Conservation (phyloP, 805 yeast genomes). For the Candida anglica region DNA sequence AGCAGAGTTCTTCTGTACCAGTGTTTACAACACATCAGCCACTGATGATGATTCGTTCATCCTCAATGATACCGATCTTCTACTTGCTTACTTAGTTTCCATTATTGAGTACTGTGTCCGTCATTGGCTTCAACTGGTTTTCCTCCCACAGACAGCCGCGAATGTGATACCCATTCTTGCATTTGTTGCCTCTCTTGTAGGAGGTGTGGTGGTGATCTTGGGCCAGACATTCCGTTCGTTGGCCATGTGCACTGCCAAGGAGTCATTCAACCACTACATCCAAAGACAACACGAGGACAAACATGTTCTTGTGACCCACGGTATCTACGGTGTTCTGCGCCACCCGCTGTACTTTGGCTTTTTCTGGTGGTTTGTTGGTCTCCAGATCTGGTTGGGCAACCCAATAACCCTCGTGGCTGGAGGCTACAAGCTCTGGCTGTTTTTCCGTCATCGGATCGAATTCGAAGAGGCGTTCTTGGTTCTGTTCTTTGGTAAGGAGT, state of each 20-base stretch:
- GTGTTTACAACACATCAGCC: constrained; percentile 62
- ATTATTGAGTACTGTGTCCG: constrained; percentile 12
- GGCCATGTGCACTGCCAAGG: constrained; percentile 87
- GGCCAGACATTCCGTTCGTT: constrained; percentile 71
- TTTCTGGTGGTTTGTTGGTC: constrained; percentile 90
- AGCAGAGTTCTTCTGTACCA: constrained; percentile 78
- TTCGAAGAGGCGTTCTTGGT: constrained; percentile 68
- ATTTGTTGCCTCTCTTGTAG: constrained; percentile 23
- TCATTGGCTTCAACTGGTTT: background rate
- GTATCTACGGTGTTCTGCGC: constrained; percentile 62
- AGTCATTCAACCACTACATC: constrained; percentile 79
- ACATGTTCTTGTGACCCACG: constrained; percentile 70
- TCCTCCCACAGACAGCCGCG: background rate
- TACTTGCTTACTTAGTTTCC: constrained; percentile 16
- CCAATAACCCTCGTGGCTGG: constrained; percentile 57
- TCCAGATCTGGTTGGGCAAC: constrained; percentile 69
- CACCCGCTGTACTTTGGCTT: constrained; percentile 94
- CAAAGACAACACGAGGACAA: constrained; percentile 46
- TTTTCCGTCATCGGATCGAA: constrained; percentile 64
- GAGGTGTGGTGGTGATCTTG: constrained; percentile 40
- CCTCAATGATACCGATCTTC: constrained; percentile 27
- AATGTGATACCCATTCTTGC: too few species aligned
- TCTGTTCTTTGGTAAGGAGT: constrained; percentile 68
- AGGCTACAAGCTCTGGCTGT: constrained; percentile 53
- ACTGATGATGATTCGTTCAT: constrained; percentile 59